These are phyloP conservation scores for Zygosaccharomyces gambellarensis DNA, from an alignment of 805 yeast genomes.

Conservation along the genomic window DNA sequence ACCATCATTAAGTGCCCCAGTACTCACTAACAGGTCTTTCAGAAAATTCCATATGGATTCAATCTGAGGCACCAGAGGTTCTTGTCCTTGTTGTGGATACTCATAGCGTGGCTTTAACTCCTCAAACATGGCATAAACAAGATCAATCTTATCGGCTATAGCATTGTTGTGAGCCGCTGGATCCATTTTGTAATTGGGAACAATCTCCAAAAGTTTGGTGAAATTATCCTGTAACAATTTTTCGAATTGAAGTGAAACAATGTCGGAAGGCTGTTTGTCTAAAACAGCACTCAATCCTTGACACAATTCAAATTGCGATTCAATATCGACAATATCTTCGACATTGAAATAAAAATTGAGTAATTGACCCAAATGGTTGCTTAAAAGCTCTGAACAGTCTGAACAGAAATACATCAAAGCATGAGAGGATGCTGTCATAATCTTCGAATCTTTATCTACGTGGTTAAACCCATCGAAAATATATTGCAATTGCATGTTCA, in stretches of 20 bases:
- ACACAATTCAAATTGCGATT: slow-evolving; percentile 70
- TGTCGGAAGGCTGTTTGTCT: slow-evolving; percentile 51
- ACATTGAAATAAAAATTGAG: slow-evolving; percentile 64
- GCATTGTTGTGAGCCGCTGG: slow-evolving; percentile 37
- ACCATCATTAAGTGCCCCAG: slow-evolving; percentile 21
- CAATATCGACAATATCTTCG: slow-evolving; percentile 51
- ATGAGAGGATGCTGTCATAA: slow-evolving; percentile 81
- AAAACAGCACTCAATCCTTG: slow-evolving; percentile 88
- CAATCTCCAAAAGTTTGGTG: slow-evolving; percentile 22
- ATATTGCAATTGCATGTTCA: slow-evolving; percentile 79
- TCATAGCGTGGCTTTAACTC: slow-evolving; percentile 30
- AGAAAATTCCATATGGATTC: slow-evolving; percentile 27
- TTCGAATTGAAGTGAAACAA: slow-evolving; percentile 58
- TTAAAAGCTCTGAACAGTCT: slow-evolving; percentile 71
- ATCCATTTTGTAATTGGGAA: slow-evolving; percentile 22
- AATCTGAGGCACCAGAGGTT: slow-evolving; percentile 29
- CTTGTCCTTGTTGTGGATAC: slow-evolving; percentile 29
- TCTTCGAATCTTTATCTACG: slow-evolving; percentile 34
- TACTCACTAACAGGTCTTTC: slow-evolving; percentile 22
- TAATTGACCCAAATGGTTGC: slow-evolving; percentile 67
- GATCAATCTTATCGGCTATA: slow-evolving; percentile 70
- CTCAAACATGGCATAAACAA: slow-evolving; percentile 33
- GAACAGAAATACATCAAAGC: slow-evolving; percentile 92
- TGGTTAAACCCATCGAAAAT: slow-evolving; percentile 65
- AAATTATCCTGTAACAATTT: slow-evolving; percentile 55